Evolutionary conservation across 768 basidiomycete species (phyloP).

Genomic region (Trametes sanguinea): DNA sequence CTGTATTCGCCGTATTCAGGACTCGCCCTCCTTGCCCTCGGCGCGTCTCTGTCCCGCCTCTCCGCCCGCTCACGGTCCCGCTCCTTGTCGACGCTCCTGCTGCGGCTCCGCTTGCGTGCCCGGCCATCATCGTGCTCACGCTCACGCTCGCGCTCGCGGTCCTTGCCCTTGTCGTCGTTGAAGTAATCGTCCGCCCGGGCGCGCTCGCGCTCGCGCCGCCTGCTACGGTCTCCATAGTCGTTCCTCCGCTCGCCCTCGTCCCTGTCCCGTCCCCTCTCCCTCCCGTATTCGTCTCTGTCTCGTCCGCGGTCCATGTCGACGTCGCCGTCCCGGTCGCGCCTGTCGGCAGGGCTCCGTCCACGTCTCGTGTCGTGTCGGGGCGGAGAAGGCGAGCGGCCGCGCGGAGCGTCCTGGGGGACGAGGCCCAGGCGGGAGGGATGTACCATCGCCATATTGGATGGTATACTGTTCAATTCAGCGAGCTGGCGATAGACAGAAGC

Average conservation of each 20-base stretch:
- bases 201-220: conserved; percentile 29
- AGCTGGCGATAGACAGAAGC: background rate
- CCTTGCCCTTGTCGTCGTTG: conserved; percentile 20
- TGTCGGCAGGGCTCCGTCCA: background rate
- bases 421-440: conserved; percentile 74
- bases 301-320: conserved; percentile 31
- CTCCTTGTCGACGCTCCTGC: conserved; percentile 28
- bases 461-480: background rate
- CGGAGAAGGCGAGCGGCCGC: conserved; percentile 50
- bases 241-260: conserved; percentile 27
- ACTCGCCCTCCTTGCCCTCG: conserved; percentile 37
- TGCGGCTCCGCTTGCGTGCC: conserved; percentile 24
- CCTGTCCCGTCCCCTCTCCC: conserved; percentile 27
- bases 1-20: conserved; percentile 32
- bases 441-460: conserved; percentile 59
- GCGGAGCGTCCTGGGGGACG: conserved; percentile 48
- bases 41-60: conserved; percentile 26
- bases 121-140: conserved; percentile 17
- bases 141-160: background rate
- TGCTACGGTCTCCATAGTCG: conserved; percentile 25
- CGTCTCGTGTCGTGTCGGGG: conserved; percentile 19
- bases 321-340: conserved; percentile 25
- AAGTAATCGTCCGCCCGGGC: conserved; percentile 40
- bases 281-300: conserved; percentile 30
- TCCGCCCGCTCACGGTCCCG: conserved; percentile 29